Percentiles rank a stretch among this genome's conserved stretches.
Conservation (phyloP, 1,284 basidiomycete genomes). For the Meira miltonrushii region DNA sequence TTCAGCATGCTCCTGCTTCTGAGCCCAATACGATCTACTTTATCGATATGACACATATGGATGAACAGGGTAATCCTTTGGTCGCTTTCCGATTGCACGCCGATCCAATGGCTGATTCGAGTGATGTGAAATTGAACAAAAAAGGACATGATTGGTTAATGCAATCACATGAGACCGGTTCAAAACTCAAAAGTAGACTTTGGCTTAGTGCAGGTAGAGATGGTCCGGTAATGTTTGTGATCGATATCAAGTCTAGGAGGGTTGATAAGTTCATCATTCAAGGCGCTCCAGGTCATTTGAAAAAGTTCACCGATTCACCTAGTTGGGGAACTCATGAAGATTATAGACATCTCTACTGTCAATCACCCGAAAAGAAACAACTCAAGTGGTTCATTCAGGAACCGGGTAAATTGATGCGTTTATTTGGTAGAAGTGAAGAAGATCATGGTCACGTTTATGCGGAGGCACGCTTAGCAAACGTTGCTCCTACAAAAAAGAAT, state of each 20-base stretch:
- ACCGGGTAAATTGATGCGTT: constrained; percentile 5
- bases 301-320: not conserved
- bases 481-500: not conserved
- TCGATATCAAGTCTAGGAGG: not conserved
- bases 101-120: not conserved
- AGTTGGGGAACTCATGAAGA: constrained; percentile 5
- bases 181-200: constrained; percentile 6
- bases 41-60: not conserved
- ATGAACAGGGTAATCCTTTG: not conserved
- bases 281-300: not conserved
- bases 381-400: constrained; percentile 3
- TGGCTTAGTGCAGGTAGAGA: not conserved
- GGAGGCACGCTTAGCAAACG: not conserved
- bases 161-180: not conserved
- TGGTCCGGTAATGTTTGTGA: not conserved
- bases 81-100: not conserved
- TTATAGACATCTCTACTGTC: constrained; percentile 7
- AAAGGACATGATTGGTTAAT: constrained; percentile 5
- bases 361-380: constrained; percentile 1
- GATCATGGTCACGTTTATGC: constrained; percentile 4
- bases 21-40: not conserved
- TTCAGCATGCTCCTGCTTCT: not conserved
- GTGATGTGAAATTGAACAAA: not conserved
- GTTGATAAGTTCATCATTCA: constrained; percentile 7
- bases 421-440: constrained; percentile 4